phyloP scores from a whole-genome alignment of 2,329 filamentous ascomycete species.

The Clarireedia hainanense region DNA sequence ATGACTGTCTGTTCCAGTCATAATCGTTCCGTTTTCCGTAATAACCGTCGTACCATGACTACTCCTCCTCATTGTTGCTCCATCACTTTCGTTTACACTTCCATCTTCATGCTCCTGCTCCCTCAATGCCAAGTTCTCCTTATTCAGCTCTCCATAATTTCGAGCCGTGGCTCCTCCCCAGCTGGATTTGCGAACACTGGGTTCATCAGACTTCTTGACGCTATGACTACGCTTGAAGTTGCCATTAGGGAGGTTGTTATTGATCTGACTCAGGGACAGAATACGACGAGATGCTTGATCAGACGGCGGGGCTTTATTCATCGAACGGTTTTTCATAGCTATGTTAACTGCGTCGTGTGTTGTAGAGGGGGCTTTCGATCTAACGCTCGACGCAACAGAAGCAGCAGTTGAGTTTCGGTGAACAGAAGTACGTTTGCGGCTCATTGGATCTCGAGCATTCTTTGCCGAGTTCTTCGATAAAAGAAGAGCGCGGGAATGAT shows the following conservation, averaged over 20 bases:
- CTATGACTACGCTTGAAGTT: slow-evolving; percentile 72
- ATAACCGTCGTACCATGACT: slow-evolving; percentile 26
- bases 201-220: slow-evolving; percentile 52
- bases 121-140: slow-evolving; percentile 56
- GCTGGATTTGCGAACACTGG: slow-evolving; percentile 55
- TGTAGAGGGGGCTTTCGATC: slow-evolving; percentile 22
- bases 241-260: slow-evolving; percentile 55
- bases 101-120: slow-evolving; percentile 48
- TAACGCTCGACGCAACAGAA: slow-evolving; percentile 28
- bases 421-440: slow-evolving; percentile 42
- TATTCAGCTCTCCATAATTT: slow-evolving; percentile 45
- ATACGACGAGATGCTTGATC: slow-evolving; percentile 63
- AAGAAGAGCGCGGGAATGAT: slow-evolving; percentile 87
- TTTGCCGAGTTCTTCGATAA: slow-evolving; percentile 51
- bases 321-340: slow-evolving; percentile 37
- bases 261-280: slow-evolving; percentile 84
- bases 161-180: slow-evolving; percentile 46
- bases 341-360: slow-evolving; percentile 43
- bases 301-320: slow-evolving; percentile 27
- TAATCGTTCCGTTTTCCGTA: slow-evolving; percentile 19
- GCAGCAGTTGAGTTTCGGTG: slow-evolving; percentile 34
- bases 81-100: slow-evolving; percentile 19
- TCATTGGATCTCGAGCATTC: slow-evolving; percentile 38
- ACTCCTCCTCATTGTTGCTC: slow-evolving; percentile 25
- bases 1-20: slow-evolving; percentile 19